Conservation (phyloP, 2,329 filamentous ascomycete species). For the Eutypella sp. region DNA sequence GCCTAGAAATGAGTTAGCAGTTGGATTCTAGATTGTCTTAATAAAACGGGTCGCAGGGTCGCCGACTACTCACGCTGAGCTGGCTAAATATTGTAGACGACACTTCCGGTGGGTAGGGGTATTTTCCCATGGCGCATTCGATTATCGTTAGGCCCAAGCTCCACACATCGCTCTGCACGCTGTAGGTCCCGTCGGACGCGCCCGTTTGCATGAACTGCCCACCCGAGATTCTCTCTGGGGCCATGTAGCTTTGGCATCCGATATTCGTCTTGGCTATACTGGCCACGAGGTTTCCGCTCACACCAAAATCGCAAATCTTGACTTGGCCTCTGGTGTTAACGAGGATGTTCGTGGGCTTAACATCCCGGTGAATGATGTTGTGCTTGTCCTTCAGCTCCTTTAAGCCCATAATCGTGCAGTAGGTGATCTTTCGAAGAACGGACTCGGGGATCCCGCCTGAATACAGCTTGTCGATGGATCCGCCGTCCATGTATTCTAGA, state of each 20-base stretch:
- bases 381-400: constrained; percentile 95
- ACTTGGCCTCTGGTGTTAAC: constrained; percentile 85
- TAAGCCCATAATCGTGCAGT: constrained; percentile 83
- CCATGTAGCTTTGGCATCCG: constrained; percentile 99
- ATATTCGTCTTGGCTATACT: constrained; percentile 99
- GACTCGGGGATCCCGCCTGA: constrained; percentile 83
- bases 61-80: constrained; percentile 74
- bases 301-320: constrained; percentile 98
- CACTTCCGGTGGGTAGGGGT: constrained; percentile 94
- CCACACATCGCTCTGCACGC: constrained; percentile 98
- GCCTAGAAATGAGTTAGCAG: constrained; percentile 54
- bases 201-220: constrained; percentile 71
- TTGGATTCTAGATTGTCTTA: too few relatives aligned
- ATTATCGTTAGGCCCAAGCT: constrained; percentile 91
- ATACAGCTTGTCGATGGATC: constrained; percentile 95
- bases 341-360: constrained; percentile 98
- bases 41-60: too few relatives aligned
- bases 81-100: constrained; percentile 99
- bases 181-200: constrained; percentile 80
- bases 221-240: constrained; percentile 88
- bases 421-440: constrained; percentile 83
- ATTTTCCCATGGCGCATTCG: constrained; percentile 89
- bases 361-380: constrained; percentile 98
- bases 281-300: constrained; percentile 91
- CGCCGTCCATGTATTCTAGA: constrained; percentile 98